phyloP scores from a whole-genome alignment of 2,329 filamentous ascomycete genomes.

The Tolypocladium paradoxum region DNA sequence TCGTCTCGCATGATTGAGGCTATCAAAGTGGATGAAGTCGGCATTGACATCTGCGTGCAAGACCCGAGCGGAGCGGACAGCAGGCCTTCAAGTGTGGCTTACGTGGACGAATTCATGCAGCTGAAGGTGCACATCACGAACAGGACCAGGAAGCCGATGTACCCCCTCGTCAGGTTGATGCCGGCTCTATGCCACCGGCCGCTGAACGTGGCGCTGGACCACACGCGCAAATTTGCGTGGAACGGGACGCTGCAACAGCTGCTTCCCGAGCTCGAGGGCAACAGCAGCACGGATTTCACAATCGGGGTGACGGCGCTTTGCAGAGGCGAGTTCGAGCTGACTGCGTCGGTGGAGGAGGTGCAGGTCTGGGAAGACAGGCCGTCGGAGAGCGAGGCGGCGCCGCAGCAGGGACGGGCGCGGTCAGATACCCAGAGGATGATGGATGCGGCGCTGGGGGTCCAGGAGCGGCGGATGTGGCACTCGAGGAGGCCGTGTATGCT shows the following conservation, averaged over 20 bases:
- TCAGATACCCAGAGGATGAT: slow-evolving; percentile 46
- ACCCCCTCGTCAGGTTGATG: slow-evolving; percentile 64
- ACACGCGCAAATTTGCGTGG: slow-evolving; percentile 73
- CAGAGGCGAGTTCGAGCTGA: slow-evolving; percentile 72
- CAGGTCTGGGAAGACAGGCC: slow-evolving; percentile 34
- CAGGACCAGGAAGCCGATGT: slow-evolving; percentile 55
- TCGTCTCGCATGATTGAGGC: slow-evolving; percentile 72
- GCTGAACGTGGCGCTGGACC: slow-evolving; percentile 62
- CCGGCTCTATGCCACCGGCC: slow-evolving; percentile 67
- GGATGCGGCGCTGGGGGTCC: slow-evolving; percentile 46
- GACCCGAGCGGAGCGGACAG: slow-evolving; percentile 13
- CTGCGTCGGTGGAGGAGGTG: slow-evolving; percentile 72
- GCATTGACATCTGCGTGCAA: slow-evolving; percentile 50
- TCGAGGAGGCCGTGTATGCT: slow-evolving; percentile 46
- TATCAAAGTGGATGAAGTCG: slow-evolving; percentile 70
- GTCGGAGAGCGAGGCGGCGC: slow-evolving; percentile 11
- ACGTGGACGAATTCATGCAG: slow-evolving; percentile 49
- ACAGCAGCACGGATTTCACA: slow-evolving; percentile 46
- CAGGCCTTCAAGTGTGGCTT: slow-evolving; percentile 12
- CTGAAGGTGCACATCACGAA: slow-evolving; percentile 66
- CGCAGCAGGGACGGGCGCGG: slow-evolving; percentile 23
- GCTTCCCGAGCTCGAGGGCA: slow-evolving; percentile 51
- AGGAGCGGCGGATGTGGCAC: slow-evolving; percentile 56
- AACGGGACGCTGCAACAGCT: slow-evolving; percentile 73
- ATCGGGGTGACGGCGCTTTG: slow-evolving; percentile 68